phyloP scores from a whole-genome alignment of 176 grass and related monocot genomes.

The Oryza meyeriana region DNA sequence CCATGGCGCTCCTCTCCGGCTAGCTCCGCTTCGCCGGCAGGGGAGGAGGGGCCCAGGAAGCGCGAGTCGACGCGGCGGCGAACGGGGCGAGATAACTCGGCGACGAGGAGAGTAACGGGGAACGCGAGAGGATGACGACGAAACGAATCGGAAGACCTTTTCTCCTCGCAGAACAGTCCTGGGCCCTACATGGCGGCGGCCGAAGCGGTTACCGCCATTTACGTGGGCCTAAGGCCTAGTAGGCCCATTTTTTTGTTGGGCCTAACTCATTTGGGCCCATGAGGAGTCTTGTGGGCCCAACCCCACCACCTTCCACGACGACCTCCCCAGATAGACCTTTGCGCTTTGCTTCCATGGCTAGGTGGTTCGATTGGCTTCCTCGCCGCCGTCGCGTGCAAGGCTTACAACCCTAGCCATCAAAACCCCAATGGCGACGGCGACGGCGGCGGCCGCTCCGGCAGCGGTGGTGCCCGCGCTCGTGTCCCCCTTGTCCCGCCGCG shows the following conservation, averaged over 20 bases:
- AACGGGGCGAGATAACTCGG: neutral
- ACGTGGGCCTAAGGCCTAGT: neutral
- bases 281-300: neutral
- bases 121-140: neutral
- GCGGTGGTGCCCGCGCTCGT: constrained; percentile 18
- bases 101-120: neutral
- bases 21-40: neutral
- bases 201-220: neutral
- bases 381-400: constrained; percentile 25
- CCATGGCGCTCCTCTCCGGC: constrained; percentile 28
- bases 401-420: constrained; percentile 34
- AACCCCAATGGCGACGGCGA: constrained; percentile 30
- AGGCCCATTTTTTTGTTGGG: fast-evolving
- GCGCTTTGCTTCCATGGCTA: constrained; percentile 39
- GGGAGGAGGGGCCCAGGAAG: neutral
- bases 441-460: neutral
- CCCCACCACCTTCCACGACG: constrained; percentile 18
- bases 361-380: constrained; percentile 13
- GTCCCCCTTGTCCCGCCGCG: constrained; percentile 9
- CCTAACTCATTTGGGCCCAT: neutral
- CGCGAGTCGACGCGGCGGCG: neutral
- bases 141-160: neutral
- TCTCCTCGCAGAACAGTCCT: neutral
- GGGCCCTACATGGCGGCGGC: neutral
- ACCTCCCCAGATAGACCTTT: constrained; percentile 39